Evolutionary conservation across 2,329 filamentous ascomycete species (phyloP), one percentile per base, ranked within the genome.

Genomic region (Colletotrichum plurivorum): DNA sequence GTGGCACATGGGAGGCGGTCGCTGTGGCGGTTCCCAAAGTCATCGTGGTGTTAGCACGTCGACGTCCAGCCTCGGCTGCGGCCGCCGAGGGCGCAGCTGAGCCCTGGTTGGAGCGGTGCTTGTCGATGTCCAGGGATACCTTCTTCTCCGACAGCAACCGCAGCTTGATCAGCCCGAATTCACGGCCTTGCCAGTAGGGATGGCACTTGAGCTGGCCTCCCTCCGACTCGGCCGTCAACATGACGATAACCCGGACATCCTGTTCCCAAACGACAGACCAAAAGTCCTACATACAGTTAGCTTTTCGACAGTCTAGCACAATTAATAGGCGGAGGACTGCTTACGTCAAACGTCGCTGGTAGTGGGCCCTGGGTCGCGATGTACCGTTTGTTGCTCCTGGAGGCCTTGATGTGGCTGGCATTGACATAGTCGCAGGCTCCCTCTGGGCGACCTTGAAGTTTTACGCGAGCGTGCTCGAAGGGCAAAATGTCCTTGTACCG

Each of bases 261-360:
- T 98, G 93, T 77, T 98, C 95, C 96, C 96, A 99, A 36, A 98
- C 87, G 12, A 98, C 92, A 69, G 94, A 95, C 96, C 96, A 99
- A 77, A 99, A 99, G 79, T 99, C 96, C 93, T 96, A 73, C 3
- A 58, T 39, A 20, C 7, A 20, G 18, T 63, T 41, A 46, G 60
- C 48, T 25, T n/a, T 22, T 25, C 27, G 31, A 5, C 0, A 13
- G 31, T 36, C 31, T 10, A 36, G 31, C 31, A 36, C 10, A 4
- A 2, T 53, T 15, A 41, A 12, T 13, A 41, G n/a, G 18, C 20
- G 27, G 18, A n/a, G 2, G 43, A 18, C 18, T 36, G 82, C 91
- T 85, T 83, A 95, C 94, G 78, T 93, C 91, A 76, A 97, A 98
- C 0, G 96, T 99, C 57, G 93, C 91, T 20, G 96, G 96, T 45